Evolutionary conservation across 164 flowering plant species (phyloP), one percentile per base, ranked within the genome.

Genomic region (Chimonanthus salicifolius): DNA sequence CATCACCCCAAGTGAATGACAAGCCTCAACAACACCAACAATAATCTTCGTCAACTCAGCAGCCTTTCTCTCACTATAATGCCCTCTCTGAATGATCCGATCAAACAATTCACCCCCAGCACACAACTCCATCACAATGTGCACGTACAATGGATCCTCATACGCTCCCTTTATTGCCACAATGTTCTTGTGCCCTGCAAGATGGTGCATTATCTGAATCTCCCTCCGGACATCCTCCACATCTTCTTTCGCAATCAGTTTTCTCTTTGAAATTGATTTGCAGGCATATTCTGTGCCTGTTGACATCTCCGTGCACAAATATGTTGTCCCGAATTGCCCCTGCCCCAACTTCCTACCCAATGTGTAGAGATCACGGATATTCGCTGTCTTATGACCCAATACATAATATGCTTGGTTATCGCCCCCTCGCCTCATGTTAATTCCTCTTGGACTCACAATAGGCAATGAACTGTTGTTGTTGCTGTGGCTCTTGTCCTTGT

Each of bases 191-290:
- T 92, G 97, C 75, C 97, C 97, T 0, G 95, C 89, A 73, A 92
- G 85, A 82, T 92, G 97, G 82, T 92, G 97, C 97, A 92, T 92
- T 81, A 92, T 92, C 86, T 92, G 95, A 83, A 92, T 92, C 79
- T 92, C 97, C 83, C 97, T 86, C 77, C 94, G 77, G 60, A 92
- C 97, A 80, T 92, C 97, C 72, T 92, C 97, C 33, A 92, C 88
- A 71, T 92, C 97, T 77, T 92, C 95, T 78, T 80, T 90, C 33
- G 92, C 86, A 62, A 92, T 90, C 79, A 92, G 77, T 82, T 92
- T 92, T 90, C 95, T 86, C 84, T 92, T 92, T 1, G 97, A 84
- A 72, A 92, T 92, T 0, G 97, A 90, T 77, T 92, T 92, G 76
- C 94, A 90, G 0, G 97, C 97, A 76, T 87, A 92, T 43, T 89